Percentiles rank a stretch among this genome's conserved stretches.
These are phyloP conservation scores for Chlorophyllum brunneum DNA, from an alignment of 768 basidiomycete genomes.

Conservation along the genomic window DNA sequence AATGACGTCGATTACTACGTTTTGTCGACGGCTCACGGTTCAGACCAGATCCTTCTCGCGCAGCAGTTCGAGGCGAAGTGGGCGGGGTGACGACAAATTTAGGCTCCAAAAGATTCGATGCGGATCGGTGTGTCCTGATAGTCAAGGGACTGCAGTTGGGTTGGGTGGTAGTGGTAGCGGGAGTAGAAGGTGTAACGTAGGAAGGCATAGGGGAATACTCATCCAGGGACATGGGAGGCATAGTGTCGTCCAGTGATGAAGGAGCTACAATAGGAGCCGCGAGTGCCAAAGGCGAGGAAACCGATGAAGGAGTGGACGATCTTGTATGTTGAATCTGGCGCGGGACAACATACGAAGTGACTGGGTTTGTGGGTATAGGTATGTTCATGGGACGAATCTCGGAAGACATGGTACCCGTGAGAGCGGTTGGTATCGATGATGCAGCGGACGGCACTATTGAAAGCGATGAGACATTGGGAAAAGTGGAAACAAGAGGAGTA, in stretches of 20 bases:
- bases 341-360: constrained; percentile 21
- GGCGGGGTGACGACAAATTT: constrained; percentile 72
- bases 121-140: constrained; percentile 61
- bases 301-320: constrained; percentile 85
- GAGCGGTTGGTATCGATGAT: constrained; percentile 19
- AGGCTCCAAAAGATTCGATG: constrained; percentile 61
- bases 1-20: constrained; percentile 67
- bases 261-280: constrained; percentile 82
- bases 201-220: constrained; percentile 28
- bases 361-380: constrained; percentile 18
- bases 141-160: constrained; percentile 6
- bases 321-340: constrained; percentile 57
- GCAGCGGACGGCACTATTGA: constrained; percentile 20
- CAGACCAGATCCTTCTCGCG: constrained; percentile 33
- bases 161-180: background rate
- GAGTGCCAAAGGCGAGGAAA: constrained; percentile 82
- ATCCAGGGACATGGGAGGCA: constrained; percentile 66
- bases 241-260: constrained; percentile 51
- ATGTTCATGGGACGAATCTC: constrained; percentile 20
- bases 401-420: constrained; percentile 17
- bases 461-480: background rate
- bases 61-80: constrained; percentile 60
- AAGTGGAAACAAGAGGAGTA: constrained; percentile 25
- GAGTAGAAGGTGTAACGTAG: background rate
- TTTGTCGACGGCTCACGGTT: constrained; percentile 47